A percentile compares a stretch with the other conserved stretches of the same genome.
These are phyloP conservation scores for Coemansia sp. DNA, from an alignment of 192 early-diverging fungal species.

Conservation along the genomic window DNA sequence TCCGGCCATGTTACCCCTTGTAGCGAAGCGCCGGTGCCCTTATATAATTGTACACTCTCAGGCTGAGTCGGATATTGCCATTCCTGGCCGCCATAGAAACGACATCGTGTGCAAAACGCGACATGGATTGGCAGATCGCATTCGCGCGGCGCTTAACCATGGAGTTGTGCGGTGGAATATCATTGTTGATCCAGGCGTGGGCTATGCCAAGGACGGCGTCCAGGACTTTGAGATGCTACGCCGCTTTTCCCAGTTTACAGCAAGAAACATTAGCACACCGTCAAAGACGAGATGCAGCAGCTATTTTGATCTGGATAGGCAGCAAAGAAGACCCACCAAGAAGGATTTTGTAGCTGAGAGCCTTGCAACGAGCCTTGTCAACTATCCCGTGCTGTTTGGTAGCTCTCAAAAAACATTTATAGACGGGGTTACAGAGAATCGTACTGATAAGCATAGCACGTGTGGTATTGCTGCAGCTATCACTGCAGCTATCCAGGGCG, in stretches of 20 bases:
- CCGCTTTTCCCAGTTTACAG: constrained; percentile 61
- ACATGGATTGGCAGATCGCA: constrained; percentile 64
- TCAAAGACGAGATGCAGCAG: constrained; percentile 13
- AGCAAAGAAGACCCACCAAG: constrained; percentile 12
- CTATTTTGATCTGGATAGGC: neutral
- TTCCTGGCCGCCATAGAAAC: constrained; percentile 63
- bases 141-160: constrained; percentile 69
- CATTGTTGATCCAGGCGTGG: constrained; percentile 94
- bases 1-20: constrained; percentile 73
- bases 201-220: constrained; percentile 88
- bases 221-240: constrained; percentile 89
- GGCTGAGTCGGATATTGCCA: constrained; percentile 86
- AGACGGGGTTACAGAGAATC: constrained; percentile 67
- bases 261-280: constrained; percentile 33
- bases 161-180: constrained; percentile 97
- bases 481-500: constrained; percentile 77
- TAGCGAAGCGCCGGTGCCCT: constrained; percentile 80
- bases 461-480: constrained; percentile 92
- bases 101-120: constrained; percentile 74
- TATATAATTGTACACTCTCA: constrained; percentile 97
- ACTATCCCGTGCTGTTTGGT: constrained; percentile 83
- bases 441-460: constrained; percentile 67
- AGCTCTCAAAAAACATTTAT: constrained; percentile 92
- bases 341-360: constrained; percentile 45
- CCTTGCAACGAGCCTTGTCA: constrained; percentile 49